These are phyloP conservation scores for Gastrodia elata DNA, from an alignment of 106 monocot species.

Conservation along the genomic window DNA sequence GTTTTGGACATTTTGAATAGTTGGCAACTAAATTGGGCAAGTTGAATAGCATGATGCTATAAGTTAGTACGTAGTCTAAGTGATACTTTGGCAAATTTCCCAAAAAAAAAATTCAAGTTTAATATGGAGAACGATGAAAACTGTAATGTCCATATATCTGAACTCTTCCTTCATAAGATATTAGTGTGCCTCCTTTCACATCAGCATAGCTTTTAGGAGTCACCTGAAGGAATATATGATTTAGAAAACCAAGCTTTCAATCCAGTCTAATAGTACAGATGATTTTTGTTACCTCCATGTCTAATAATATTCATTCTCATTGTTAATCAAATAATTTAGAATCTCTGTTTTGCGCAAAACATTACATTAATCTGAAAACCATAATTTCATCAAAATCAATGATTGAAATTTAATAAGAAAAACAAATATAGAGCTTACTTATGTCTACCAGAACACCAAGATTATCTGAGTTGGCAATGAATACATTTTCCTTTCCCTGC, in stretches of 20 bases:
- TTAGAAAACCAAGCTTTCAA: not conserved
- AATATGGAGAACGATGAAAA: not conserved
- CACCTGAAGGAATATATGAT: slow-evolving; percentile 36
- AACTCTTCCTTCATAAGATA: slow-evolving; percentile 94
- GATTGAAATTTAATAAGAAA: not conserved
- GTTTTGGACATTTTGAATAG: too few relatives aligned
- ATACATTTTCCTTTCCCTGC: slow-evolving; percentile 94
- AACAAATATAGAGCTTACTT: slow-evolving; percentile 49
- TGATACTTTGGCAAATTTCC: too few relatives aligned
- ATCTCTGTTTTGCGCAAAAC: slow-evolving; percentile 74
- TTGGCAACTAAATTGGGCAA: too few relatives aligned
- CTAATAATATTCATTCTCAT: slow-evolving; percentile 90
- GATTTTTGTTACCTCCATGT: slow-evolving; percentile 60
- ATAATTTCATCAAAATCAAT: not conserved
- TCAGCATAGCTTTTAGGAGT: slow-evolving; percentile 99
- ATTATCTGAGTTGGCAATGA: slow-evolving; percentile 92
- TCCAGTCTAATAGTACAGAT: not conserved
- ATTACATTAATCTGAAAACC: slow-evolving; percentile 9
- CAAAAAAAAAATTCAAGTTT: too few relatives aligned
- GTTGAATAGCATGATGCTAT: too few relatives aligned
- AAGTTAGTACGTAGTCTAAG: too few relatives aligned
- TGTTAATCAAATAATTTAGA: slow-evolving; percentile 74
- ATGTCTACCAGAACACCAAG: slow-evolving; percentile 87
- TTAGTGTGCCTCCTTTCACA: slow-evolving; percentile 97
- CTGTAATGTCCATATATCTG: slow-evolving; percentile 40